Percentiles rank a stretch among this genome's conserved stretches.
Conservation (phyloP, 129 eudicot genomes). For the Smallanthus sonchifolius region DNA sequence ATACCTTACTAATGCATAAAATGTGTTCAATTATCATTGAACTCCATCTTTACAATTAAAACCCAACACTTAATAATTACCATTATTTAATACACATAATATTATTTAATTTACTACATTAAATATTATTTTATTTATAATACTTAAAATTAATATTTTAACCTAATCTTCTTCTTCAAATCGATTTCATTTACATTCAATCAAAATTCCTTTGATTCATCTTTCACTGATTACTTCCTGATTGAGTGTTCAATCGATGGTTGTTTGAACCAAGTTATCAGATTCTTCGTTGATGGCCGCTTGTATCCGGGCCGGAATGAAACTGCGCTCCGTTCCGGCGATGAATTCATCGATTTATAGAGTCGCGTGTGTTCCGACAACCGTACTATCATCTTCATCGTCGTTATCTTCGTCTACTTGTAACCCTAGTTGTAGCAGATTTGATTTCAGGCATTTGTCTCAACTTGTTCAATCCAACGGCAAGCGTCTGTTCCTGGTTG, state of each 20-base stretch:
- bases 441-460: conserved; percentile 41
- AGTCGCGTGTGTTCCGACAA: neutral
- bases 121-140: too few relatives aligned
- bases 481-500: conserved; percentile 79
- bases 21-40: too few relatives aligned
- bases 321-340: conserved; percentile 34
- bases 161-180: neutral
- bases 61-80: too few relatives aligned
- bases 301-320: conserved; percentile 43
- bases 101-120: too few relatives aligned
- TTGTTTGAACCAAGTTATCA: neutral
- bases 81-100: too few relatives aligned
- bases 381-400: conserved; percentile 6
- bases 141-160: too few relatives aligned
- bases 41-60: too few relatives aligned
- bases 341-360: conserved; percentile 14
- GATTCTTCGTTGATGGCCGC: conserved; percentile 51
- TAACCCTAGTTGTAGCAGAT: conserved; percentile 11
- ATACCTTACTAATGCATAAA: too few relatives aligned
- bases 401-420: conserved; percentile 14
- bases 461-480: conserved; percentile 60
- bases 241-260: neutral
- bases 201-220: conserved; percentile 6
- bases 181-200: conserved; percentile 5
- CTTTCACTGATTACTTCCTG: neutral